Evolutionary conservation across 345 rosid species (phyloP).

Genomic region (Arabidopsis thaliana): TAIR10.1 NC_003076.8:25438501-25439000

Average conservation of each 20-base stretch:
- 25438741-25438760: constrained; percentile 24
- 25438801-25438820: constrained; percentile 19
- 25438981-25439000: background rate
- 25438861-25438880: background rate
- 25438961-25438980: background rate
- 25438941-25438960: background rate
- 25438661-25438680: constrained; percentile 30
- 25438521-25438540: background rate
- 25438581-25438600: constrained; percentile 32
- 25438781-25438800: constrained; percentile 15
- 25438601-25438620: constrained; percentile 24
- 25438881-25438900: background rate
- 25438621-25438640: constrained; percentile 38
- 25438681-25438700: constrained; percentile 41
- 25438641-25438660: constrained; percentile 28
- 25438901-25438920: background rate
- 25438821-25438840: constrained; percentile 5
- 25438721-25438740: constrained; percentile 25
- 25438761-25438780: constrained; percentile 32
- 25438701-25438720: constrained; percentile 22
- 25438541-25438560: background rate
- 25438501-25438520: background rate
- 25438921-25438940: background rate
- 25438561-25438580: constrained; percentile 33
- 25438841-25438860: constrained; percentile 7